Evolutionary conservation across 805 yeast species (phyloP), one percentile per base, ranked within the genome.

Genomic region (Candida hispaniensis): DNA sequence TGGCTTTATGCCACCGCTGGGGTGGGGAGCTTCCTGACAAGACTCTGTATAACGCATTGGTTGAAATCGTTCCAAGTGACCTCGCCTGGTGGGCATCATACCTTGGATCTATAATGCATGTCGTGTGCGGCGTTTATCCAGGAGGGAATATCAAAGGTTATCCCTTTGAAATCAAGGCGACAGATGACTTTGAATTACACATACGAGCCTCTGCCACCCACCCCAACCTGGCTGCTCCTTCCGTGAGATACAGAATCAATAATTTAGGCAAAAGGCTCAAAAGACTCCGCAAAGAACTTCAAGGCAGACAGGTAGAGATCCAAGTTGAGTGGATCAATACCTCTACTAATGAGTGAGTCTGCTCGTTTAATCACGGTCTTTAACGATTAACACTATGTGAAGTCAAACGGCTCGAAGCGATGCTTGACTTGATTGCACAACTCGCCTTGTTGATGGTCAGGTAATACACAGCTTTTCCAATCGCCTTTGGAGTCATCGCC

Each of bases 381-480:
- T 30, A 44, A 8, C 23, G 18, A 5, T n/a, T n/a, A n/a, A n/a
- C n/a, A n/a, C n/a, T n/a, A n/a, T n/a, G 57, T 66, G 44, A 74
- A 69, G 47, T 80, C 91, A 49, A 51, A 73, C 1, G 58, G 55
- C 30, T 60, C 60, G 49, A 68, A 79, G 13, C 59, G 58, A 25
- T 59, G 55, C 49, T 79, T 80, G 48, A 83, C 80, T 11, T 53
- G 52, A 23, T 68, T 73, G 23, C 79, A 71, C 34, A 83, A 91
- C 9, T 55, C 48, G 3, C 63, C 59, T 49, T 86, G 94, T 44
- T 72, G 70, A n/a, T 59, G 58, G 26, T 58, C 59, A 0, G 77
- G 56, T 52, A 83, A 93, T 30, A 60, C 56, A 48, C 95, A 83
- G 34, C 71, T 69, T 39, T 76, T 77, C 96, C 95, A 85, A 40